Evolutionary conservation across 257 asterid genomes (phyloP).

Genomic region (Solanum appendiculatum): DNA sequence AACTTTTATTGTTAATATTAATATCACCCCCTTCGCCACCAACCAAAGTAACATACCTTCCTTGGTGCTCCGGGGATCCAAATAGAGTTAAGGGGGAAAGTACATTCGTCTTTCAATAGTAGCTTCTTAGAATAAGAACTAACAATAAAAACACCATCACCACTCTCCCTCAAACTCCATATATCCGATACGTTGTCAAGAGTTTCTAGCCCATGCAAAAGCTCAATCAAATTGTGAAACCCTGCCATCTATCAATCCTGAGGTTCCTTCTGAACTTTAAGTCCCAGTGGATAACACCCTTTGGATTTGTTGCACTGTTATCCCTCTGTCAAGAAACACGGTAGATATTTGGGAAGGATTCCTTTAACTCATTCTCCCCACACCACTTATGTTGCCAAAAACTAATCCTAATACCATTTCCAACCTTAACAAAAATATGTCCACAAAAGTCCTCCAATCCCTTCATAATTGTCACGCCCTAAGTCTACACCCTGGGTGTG

Average conservation of each 20-base stretch:
- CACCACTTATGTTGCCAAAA: background rate
- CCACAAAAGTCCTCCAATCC: background rate
- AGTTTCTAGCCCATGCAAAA: background rate
- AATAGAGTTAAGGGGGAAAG: background rate
- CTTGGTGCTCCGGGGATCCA: background rate
- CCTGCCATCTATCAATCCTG: background rate
- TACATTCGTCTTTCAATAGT: background rate
- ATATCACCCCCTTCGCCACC: background rate
- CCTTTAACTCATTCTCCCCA: background rate
- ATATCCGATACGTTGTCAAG: background rate
- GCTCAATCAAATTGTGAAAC: background rate
- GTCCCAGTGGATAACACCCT: background rate
- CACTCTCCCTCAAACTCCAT: background rate
- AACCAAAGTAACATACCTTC: background rate
- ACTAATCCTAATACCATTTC: background rate
- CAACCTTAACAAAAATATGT: background rate
- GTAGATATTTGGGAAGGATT: background rate
- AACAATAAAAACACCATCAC: background rate
- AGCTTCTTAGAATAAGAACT: background rate
- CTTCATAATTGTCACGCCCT: too few relatives aligned
- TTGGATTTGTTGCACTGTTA: background rate
- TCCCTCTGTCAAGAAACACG: background rate
- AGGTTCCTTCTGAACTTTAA: background rate
- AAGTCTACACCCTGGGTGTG: too few relatives aligned
- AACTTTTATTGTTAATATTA: background rate